Evolutionary conservation across 768 basidiomycete genomes (phyloP).

Genomic region (Hirschioporus abietinus): DNA sequence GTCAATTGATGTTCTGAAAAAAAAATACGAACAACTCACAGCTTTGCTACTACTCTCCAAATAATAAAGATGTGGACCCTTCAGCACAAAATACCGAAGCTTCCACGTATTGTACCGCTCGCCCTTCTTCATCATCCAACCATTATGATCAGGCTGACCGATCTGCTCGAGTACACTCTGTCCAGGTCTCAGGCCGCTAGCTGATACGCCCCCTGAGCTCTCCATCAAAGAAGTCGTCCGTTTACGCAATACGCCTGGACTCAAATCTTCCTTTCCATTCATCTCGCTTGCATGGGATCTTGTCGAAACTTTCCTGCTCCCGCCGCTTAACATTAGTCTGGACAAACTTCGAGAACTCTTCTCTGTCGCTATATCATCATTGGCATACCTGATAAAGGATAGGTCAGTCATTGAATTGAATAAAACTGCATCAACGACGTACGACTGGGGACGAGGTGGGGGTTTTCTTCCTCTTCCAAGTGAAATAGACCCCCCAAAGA

Average conservation of each 20-base stretch:
- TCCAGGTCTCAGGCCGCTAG: slow-evolving; percentile 33
- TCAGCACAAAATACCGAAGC: slow-evolving; percentile 83
- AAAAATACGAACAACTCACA: slow-evolving; percentile 26
- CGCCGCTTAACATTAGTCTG: slow-evolving; percentile 30
- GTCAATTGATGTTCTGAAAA: background rate
- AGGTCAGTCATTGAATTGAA: slow-evolving; percentile 2
- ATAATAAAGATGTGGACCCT: slow-evolving; percentile 88
- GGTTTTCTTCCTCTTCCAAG: slow-evolving; percentile 75
- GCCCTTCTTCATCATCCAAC: slow-evolving; percentile 96
- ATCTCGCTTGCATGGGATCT: slow-evolving; percentile 9
- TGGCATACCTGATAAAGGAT: slow-evolving; percentile 27
- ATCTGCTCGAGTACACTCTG: slow-evolving; percentile 85
- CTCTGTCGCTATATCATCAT: slow-evolving; percentile 32
- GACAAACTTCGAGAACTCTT: slow-evolving; percentile 45
- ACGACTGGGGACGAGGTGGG: slow-evolving; percentile 66
- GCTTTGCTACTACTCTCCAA: slow-evolving; percentile 67
- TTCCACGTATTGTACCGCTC: slow-evolving; percentile 95
- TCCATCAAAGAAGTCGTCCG: slow-evolving; percentile 32
- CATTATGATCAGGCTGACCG: slow-evolving; percentile 81
- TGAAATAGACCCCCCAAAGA: slow-evolving; percentile 71
- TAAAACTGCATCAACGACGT: slow-evolving; percentile 27
- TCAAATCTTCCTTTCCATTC: slow-evolving; percentile 23
- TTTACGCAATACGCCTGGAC: slow-evolving; percentile 47
- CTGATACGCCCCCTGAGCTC: background rate
- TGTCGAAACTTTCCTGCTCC: slow-evolving; percentile 5